A percentile compares a stretch with the other conserved stretches of the same genome.
phyloP scores from a whole-genome alignment of 441 rosid genomes.

The Gossypium lobatum region DNA sequence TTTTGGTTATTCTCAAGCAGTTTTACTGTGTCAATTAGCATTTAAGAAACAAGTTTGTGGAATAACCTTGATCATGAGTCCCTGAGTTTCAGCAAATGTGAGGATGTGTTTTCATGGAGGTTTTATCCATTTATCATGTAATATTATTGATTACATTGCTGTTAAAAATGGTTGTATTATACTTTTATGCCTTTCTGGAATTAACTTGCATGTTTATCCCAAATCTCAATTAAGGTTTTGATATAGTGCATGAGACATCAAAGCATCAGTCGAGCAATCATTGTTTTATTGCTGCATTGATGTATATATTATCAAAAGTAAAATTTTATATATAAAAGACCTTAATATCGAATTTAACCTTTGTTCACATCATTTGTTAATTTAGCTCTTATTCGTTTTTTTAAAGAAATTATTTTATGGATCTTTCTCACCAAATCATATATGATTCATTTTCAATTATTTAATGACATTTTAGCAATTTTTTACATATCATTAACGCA shows the following conservation, averaged over 20 bases:
- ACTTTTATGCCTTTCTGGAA: not conserved
- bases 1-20: not conserved
- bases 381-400: too few relatives aligned
- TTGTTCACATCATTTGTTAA: too few relatives aligned
- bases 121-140: not conserved
- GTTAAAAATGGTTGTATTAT: not conserved
- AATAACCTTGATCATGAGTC: not conserved
- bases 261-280: too few relatives aligned
- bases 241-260: not conserved
- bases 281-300: too few relatives aligned
- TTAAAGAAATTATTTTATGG: too few relatives aligned
- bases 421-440: too few relatives aligned
- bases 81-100: not conserved
- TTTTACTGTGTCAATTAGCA: not conserved
- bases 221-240: not conserved
- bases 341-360: too few relatives aligned
- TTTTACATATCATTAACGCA: too few relatives aligned
- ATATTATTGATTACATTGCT: not conserved
- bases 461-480: too few relatives aligned
- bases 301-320: too few relatives aligned
- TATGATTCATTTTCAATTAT: too few relatives aligned
- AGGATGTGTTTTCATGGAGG: not conserved
- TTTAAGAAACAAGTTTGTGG: not conserved
- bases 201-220: not conserved
- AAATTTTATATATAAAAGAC: too few relatives aligned